Percentiles rank a stretch among this genome's conserved stretches.
Evolutionary conservation across 495 filamentous ascomycete genomes (phyloP).

Genomic region (Penicillium lagena): DNA sequence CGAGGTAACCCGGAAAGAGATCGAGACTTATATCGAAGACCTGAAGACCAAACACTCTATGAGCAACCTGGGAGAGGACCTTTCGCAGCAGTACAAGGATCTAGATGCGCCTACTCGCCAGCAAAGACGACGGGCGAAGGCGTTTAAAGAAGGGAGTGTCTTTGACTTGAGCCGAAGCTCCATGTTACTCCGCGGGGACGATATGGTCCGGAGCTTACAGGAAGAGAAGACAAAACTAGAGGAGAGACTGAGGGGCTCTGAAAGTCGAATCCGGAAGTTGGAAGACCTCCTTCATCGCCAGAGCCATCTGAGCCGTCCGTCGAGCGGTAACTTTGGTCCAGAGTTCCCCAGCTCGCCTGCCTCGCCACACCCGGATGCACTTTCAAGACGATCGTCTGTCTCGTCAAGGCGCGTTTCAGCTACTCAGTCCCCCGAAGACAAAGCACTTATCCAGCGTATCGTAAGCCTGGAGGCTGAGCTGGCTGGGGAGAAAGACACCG

Average conservation of each 20-base stretch:
- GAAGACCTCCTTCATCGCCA: slow-evolving; percentile 92
- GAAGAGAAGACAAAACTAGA: slow-evolving; percentile 76
- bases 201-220: slow-evolving; percentile 64
- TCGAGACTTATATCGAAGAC: slow-evolving; percentile 47
- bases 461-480: slow-evolving; percentile 80
- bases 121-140: slow-evolving; percentile 71
- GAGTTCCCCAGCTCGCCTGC: slow-evolving; percentile 43
- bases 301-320: slow-evolving; percentile 63
- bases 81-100: slow-evolving; percentile 58
- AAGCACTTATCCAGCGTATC: slow-evolving; percentile 59
- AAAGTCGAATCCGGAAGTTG: slow-evolving; percentile 83
- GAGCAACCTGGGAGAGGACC: slow-evolving; percentile 44
- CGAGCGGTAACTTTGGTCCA: slow-evolving; percentile 57
- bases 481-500: slow-evolving; percentile 52
- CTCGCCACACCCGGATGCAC: slow-evolving; percentile 48
- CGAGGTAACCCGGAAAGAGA: slow-evolving; percentile 46
- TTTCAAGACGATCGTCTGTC: slow-evolving; percentile 56
- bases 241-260: slow-evolving; percentile 76
- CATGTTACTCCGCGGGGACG: slow-evolving; percentile 72
- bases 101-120: slow-evolving; percentile 67
- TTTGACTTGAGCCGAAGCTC: slow-evolving; percentile 80
- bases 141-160: slow-evolving; percentile 93
- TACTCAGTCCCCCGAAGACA: slow-evolving; percentile 59
- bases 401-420: slow-evolving; percentile 63
- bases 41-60: slow-evolving; percentile 39